A percentile compares a stretch with the other conserved stretches of the same genome.
These are phyloP conservation scores for Oryza longistaminata DNA, from an alignment of 176 grass and related monocot species.

Conservation along the genomic window DNA sequence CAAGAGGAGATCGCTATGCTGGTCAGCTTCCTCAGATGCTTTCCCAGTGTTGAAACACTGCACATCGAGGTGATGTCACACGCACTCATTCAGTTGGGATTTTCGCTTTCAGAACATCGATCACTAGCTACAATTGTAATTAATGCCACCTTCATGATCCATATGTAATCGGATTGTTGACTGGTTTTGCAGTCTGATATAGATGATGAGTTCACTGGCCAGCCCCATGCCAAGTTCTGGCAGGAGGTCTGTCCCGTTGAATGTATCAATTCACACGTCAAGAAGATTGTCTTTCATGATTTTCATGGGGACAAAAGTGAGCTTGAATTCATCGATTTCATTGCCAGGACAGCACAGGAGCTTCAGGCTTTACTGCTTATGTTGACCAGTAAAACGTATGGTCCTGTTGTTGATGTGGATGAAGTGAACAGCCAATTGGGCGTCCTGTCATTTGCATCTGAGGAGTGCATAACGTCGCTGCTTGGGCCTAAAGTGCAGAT, in stretches of 20 bases:
- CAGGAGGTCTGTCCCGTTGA: background rate
- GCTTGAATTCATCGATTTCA: conserved; percentile 32
- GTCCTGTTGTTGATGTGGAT: background rate
- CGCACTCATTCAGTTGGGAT: too few relatives aligned
- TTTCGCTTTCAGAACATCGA: too few relatives aligned
- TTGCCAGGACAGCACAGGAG: background rate
- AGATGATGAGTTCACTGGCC: background rate
- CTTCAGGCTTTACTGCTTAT: background rate
- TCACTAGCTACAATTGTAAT: too few relatives aligned
- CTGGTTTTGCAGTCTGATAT: conserved; percentile 20
- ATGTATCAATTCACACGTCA: conserved; percentile 2
- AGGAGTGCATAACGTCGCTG: background rate
- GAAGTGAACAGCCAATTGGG: background rate
- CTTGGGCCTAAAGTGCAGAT: too few relatives aligned
- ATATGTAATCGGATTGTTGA: background rate
- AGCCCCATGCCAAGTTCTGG: conserved; percentile 18
- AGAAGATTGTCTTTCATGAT: background rate
- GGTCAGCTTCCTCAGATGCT: conserved; percentile 35
- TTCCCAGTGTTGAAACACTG: conserved; percentile 34
- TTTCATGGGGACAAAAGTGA: background rate
- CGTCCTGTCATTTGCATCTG: background rate
- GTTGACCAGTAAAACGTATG: background rate
- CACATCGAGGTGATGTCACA: background rate
- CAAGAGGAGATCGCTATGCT: conserved; percentile 5
- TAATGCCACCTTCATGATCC: background rate